phyloP scores from a whole-genome alignment of 2,329 filamentous ascomycete species.

The Scedosporium dehoogii region DNA sequence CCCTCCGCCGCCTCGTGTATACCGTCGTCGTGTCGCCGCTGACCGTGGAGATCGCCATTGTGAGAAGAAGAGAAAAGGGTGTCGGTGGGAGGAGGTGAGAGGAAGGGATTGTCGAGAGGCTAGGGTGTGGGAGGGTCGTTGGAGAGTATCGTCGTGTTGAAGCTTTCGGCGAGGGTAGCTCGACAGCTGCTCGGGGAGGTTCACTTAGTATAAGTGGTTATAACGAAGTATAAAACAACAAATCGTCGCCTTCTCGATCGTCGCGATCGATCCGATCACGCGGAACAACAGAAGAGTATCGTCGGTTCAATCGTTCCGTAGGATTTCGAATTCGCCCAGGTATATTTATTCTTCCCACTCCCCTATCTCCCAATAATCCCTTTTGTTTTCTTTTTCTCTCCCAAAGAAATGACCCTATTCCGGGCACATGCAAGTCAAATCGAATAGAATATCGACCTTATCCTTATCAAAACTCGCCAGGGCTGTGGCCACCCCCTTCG shows the following conservation, averaged over 20 bases:
- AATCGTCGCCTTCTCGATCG: background rate
- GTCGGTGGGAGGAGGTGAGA: background rate
- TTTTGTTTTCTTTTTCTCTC: background rate
- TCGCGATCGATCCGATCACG: background rate
- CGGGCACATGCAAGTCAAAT: background rate
- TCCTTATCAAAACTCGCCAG: too few relatives aligned
- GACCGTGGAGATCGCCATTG: constrained; percentile 23
- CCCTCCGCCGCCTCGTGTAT: constrained; percentile 6
- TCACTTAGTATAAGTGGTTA: background rate
- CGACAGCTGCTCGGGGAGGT: background rate
- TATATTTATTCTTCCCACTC: background rate
- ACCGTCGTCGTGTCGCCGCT: constrained; percentile 12
- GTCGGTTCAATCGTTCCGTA: background rate
- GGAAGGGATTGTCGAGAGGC: background rate
- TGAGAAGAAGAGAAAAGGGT: constrained; percentile 3
- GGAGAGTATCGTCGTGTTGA: background rate
- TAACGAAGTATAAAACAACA: background rate
- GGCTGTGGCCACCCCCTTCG: background rate
- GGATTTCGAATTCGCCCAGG: background rate
- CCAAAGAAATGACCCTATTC: background rate
- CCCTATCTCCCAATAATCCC: background rate
- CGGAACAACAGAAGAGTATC: background rate
- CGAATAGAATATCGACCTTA: too few relatives aligned
- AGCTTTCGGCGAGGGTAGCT: background rate
- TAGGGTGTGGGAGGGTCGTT: background rate